Base-by-base conservation (phyloP, 2,329 filamentous ascomycete species). In the Sclerotinia sclerotiorum region DNA sequence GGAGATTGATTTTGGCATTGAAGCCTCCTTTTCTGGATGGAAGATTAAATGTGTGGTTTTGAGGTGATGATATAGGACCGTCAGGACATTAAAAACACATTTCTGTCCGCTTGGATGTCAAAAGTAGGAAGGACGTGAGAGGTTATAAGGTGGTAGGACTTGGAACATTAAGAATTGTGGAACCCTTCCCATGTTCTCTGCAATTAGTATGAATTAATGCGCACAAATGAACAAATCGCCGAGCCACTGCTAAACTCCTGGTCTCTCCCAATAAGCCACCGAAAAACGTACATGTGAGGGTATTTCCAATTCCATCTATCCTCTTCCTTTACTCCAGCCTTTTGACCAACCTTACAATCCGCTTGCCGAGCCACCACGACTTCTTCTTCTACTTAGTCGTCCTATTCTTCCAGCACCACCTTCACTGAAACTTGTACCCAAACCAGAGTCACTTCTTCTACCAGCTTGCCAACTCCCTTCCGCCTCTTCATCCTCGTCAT, bases 371-470 rank as follows among this genome's bases (percentile, higher is more conserved):
- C 57, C 65, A 27, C 65, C 65, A 55, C 65, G 51, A 56, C 57
- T 63, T 63, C 69, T 76, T 70, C 75, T 74, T 69, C 75, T 76
- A n/a, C 65, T 69, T 15, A 75, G 21, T 10, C 57, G 51, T 3
- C 35, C 65, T n/a, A 67, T 68, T 48, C 56, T 68, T 54, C 71
- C 69, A 32, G 70, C 70, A 21, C 78, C 77, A 48, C 76, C 79
- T 52, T 82, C 81, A 69, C 80, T 82, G 69, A 80, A 84, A 70
- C 85, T 87, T 35, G 86, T 88, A 4, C 86, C 86, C 68, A 84
- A 76, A 0, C 85, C 85, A 24, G 81, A 84, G 72, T 84, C 83
- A 11, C 78, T 74, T 73, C 66, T 77, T 58, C 70, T 79, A 46
- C 73, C 72, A 48, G 68, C 73, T 48, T 67, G 74, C 15, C 73